A percentile compares a stretch with the other conserved stretches of the same genome.
Conservation (phyloP, 345 rosid species). For the Melaleuca alternifolia region DNA sequence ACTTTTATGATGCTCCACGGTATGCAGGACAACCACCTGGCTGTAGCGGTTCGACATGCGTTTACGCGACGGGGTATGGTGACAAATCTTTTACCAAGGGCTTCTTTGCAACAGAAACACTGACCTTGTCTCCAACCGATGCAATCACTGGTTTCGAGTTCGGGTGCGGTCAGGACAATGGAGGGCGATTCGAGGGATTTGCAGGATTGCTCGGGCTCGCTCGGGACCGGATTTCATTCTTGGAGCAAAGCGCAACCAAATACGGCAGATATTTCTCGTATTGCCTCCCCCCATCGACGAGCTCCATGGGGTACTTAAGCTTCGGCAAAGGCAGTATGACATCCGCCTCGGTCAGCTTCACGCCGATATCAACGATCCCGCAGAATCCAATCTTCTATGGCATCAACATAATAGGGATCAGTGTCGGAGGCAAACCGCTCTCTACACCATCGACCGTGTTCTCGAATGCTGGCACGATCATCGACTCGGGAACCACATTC, state of each 20-base stretch:
- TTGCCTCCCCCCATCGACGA: constrained; percentile 12
- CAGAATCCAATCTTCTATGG: not conserved
- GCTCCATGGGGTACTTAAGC: not conserved
- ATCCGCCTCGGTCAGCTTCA: not conserved
- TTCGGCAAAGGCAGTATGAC: not conserved
- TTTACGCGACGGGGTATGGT: not conserved
- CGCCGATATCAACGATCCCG: not conserved
- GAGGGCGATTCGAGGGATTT: not conserved
- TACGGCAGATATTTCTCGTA: constrained; percentile 2
- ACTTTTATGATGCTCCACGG: not conserved
- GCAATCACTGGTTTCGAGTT: not conserved
- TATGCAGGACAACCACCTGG: not conserved
- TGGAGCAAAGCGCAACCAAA: not conserved
- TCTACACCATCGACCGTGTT: not conserved
- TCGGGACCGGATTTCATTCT: not conserved
- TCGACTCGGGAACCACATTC: not conserved
- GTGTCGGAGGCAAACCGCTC: not conserved
- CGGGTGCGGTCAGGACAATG: constrained; percentile 9
- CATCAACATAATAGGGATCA: not conserved
- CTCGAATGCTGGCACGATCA: not conserved
- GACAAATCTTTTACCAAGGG: constrained; percentile 1
- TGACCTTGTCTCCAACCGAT: not conserved
- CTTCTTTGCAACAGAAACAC: constrained; percentile 1
- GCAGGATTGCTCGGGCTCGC: constrained; percentile 9
- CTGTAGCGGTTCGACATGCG: not conserved